These are phyloP conservation scores for Boletales sp. DNA, from an alignment of 768 basidiomycete genomes.

Conservation along the genomic window DNA sequence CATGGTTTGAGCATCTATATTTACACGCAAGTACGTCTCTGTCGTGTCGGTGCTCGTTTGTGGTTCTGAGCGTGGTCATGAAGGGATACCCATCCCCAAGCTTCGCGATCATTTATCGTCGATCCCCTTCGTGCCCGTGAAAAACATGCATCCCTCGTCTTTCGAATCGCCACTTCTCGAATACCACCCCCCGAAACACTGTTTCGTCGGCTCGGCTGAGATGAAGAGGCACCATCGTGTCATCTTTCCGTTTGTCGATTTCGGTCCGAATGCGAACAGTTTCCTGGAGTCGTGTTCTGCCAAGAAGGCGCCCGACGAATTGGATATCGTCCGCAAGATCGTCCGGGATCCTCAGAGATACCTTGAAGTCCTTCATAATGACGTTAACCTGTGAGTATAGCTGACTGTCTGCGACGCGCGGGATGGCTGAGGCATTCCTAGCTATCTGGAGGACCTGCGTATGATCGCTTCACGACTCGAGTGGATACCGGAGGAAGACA, in stretches of 20 bases:
- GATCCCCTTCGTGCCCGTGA: constrained; percentile 11
- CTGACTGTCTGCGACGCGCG: neutral
- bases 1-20: constrained; percentile 10
- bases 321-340: constrained; percentile 10
- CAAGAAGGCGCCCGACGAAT: constrained; percentile 12
- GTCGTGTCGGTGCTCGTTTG: neutral
- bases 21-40: constrained; percentile 5
- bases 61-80: neutral
- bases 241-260: constrained; percentile 14
- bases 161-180: neutral
- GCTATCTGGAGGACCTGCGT: constrained; percentile 13
- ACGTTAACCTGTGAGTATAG: constrained; percentile 3
- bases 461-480: constrained; percentile 11
- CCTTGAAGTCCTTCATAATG: neutral
- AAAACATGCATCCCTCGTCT: neutral
- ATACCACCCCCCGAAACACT: constrained; percentile 8
- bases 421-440: constrained; percentile 1
- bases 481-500: constrained; percentile 7
- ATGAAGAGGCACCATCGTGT: constrained; percentile 6
- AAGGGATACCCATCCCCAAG: constrained; percentile 6
- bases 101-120: constrained; percentile 6
- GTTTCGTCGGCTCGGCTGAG: constrained; percentile 6
- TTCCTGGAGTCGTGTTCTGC: constrained; percentile 13
- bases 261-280: constrained; percentile 7
- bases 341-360: constrained; percentile 5